phyloP scores from a whole-genome alignment of 495 filamentous ascomycete genomes.

The Monascus purpureus region DNA sequence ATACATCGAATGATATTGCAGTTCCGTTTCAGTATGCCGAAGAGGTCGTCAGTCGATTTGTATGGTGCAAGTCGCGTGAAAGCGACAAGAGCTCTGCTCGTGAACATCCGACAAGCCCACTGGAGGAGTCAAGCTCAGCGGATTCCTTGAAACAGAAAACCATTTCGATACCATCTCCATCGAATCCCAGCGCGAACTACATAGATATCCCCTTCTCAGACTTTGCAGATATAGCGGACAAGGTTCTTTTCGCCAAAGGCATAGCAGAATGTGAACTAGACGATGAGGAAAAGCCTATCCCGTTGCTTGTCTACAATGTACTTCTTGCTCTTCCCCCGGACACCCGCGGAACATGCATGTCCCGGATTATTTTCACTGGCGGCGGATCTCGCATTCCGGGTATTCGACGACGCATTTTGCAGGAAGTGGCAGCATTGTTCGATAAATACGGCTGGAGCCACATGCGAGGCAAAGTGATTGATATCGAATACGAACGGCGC shows the following conservation, averaged over 20 bases:
- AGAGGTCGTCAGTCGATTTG: conserved; percentile 55
- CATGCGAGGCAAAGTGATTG: conserved; percentile 47
- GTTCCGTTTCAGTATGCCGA: conserved; percentile 65
- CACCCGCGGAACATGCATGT: conserved; percentile 72
- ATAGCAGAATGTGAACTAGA: conserved; percentile 47
- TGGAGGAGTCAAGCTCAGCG: too few species aligned
- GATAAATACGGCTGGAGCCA: conserved; percentile 62
- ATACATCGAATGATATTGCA: conserved; percentile 15
- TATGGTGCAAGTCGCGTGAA: conserved; percentile 50
- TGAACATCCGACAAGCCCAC: not conserved
- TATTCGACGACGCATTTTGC: conserved; percentile 62
- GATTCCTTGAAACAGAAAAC: conserved; percentile 5
- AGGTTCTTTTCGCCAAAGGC: conserved; percentile 50
- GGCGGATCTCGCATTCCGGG: conserved; percentile 71
- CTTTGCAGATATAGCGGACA: conserved; percentile 63
- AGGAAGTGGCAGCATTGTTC: conserved; percentile 54
- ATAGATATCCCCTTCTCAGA: conserved; percentile 47
- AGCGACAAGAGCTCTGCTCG: not conserved
- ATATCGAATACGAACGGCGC: conserved; percentile 38
- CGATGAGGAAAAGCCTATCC: conserved; percentile 71
- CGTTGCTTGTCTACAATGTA: conserved; percentile 57
- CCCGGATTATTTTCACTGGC: conserved; percentile 77
- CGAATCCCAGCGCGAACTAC: conserved; percentile 21
- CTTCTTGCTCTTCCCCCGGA: conserved; percentile 68
- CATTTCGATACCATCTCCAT: conserved; percentile 31